A percentile compares a stretch with the other conserved stretches of the same genome.
These are phyloP conservation scores for Colletotrichum theobromicola DNA, from an alignment of 2,329 filamentous ascomycete species.

Conservation along the genomic window DNA sequence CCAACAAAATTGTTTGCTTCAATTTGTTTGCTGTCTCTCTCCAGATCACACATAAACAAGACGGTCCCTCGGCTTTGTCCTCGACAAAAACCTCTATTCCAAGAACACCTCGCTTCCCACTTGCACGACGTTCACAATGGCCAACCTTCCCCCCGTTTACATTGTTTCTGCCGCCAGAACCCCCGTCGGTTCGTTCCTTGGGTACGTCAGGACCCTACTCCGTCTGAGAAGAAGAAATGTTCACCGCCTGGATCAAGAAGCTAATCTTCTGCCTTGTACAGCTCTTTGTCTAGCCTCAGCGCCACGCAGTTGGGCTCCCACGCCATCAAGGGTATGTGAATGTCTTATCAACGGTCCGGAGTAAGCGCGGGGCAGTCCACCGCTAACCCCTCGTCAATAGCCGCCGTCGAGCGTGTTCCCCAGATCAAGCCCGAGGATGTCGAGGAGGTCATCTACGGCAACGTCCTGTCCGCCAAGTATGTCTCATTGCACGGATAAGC, in stretches of 20 bases:
- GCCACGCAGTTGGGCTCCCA: slow-evolving; percentile 87
- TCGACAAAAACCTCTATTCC: background rate
- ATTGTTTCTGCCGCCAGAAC: slow-evolving; percentile 93
- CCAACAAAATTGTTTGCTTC: slow-evolving; percentile 9
- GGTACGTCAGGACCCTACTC: slow-evolving; percentile 55
- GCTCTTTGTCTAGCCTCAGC: slow-evolving; percentile 85
- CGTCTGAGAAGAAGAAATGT: slow-evolving; percentile 5
- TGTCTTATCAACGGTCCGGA: background rate
- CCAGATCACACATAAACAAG: background rate
- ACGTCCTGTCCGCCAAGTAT: slow-evolving; percentile 95
- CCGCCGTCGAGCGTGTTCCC: slow-evolving; percentile 83
- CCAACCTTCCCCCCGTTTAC: slow-evolving; percentile 86
- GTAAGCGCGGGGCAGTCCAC: background rate
- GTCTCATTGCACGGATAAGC: slow-evolving; percentile 26
- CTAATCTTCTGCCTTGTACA: slow-evolving; percentile 41
- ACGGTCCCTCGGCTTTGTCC: background rate
- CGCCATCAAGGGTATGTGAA: slow-evolving; percentile 84
- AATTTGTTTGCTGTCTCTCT: background rate
- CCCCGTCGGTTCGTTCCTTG: slow-evolving; percentile 92
- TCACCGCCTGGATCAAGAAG: slow-evolving; percentile 8
- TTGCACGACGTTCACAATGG: slow-evolving; percentile 59
- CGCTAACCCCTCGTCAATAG: slow-evolving; percentile 38
- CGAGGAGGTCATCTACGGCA: slow-evolving; percentile 97
- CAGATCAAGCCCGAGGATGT: slow-evolving; percentile 88
- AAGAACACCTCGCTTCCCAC: background rate